Evolutionary conservation across 169 alveolate species (phyloP).

Genomic region (Cryptosporidium sp.): DNA sequence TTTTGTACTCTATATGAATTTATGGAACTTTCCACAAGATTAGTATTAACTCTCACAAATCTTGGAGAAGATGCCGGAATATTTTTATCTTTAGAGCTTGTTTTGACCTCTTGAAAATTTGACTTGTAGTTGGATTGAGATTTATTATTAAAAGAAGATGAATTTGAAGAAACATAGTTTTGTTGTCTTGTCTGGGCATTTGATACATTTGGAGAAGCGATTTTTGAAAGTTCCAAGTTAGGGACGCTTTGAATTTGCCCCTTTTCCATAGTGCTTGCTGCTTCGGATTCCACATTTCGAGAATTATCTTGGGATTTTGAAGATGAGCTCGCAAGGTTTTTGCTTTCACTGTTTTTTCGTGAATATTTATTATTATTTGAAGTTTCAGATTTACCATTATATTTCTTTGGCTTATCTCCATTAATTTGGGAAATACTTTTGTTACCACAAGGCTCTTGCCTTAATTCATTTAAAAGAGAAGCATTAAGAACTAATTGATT

Average conservation of each 20-base stretch:
- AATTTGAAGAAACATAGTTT: conserved; percentile 7
- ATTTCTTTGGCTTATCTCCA: background rate
- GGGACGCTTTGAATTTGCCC: conserved; percentile 3
- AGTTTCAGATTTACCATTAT: background rate
- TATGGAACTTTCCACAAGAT: conserved; percentile 44
- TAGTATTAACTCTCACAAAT: conserved; percentile 53
- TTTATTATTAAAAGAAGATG: background rate
- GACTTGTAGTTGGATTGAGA: background rate
- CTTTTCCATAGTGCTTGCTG: background rate
- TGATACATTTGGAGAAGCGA: conserved; percentile 21
- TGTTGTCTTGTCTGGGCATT: background rate
- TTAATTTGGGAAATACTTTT: background rate
- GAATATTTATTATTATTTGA: background rate
- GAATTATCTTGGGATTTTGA: background rate
- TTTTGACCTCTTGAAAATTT: background rate
- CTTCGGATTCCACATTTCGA: background rate
- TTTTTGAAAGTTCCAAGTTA: conserved; percentile 12
- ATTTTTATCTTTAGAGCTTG: background rate
- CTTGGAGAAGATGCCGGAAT: conserved; percentile 58
- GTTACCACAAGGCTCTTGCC: conserved; percentile 1
- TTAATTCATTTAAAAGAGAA: conserved; percentile 41
- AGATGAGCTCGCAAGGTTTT: conserved; percentile 1
- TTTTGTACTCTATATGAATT: conserved; percentile 13
- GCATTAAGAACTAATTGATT: conserved; percentile 48
- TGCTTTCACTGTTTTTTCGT: conserved; percentile 16